phyloP scores from a whole-genome alignment of 805 yeast genomes.

The Jamesozyma jinghongensis region DNA sequence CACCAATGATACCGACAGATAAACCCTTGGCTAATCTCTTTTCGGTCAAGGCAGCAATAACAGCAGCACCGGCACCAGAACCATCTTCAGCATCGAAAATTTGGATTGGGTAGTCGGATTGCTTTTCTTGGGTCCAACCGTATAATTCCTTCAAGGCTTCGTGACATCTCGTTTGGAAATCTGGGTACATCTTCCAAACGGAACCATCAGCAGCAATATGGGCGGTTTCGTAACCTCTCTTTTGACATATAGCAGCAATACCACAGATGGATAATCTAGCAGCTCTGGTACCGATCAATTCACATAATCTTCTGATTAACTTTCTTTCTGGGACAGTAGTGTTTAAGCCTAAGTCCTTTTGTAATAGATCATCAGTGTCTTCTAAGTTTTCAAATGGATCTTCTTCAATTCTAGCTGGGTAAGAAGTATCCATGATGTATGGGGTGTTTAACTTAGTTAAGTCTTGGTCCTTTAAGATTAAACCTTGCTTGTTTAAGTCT shows the following conservation, averaged over 20 bases:
- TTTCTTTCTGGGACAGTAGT: conserved; percentile 74
- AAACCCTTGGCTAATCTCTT: conserved; percentile 63
- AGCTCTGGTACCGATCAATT: conserved; percentile 83
- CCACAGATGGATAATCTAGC: conserved; percentile 92
- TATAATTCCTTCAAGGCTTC: conserved; percentile 80
- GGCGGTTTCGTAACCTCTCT: conserved; percentile 66
- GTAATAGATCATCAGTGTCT: conserved; percentile 63
- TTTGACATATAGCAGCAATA: conserved; percentile 85
- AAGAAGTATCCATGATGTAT: conserved; percentile 80
- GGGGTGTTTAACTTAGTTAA: conserved; percentile 49
- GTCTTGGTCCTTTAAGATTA: conserved; percentile 65
- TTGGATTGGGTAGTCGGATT: conserved; percentile 60
- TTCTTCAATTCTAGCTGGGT: conserved; percentile 77
- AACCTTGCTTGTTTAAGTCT: conserved; percentile 57
- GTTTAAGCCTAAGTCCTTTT: conserved; percentile 45
- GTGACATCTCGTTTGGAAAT: conserved; percentile 82
- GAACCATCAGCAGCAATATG: conserved; percentile 98
- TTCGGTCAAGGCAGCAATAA: conserved; percentile 90
- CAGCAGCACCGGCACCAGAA: conserved; percentile 97
- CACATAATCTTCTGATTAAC: conserved; percentile 72
- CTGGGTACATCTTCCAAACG: conserved; percentile 88
- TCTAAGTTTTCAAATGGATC: conserved; percentile 79
- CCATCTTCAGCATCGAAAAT: conserved; percentile 96
- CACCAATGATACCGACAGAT: conserved; percentile 48
- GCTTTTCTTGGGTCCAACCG: conserved; percentile 51